These are phyloP conservation scores for Elaeis oleifera DNA, from an alignment of 202 grass and related monocot species.

Conservation along the genomic window DNA sequence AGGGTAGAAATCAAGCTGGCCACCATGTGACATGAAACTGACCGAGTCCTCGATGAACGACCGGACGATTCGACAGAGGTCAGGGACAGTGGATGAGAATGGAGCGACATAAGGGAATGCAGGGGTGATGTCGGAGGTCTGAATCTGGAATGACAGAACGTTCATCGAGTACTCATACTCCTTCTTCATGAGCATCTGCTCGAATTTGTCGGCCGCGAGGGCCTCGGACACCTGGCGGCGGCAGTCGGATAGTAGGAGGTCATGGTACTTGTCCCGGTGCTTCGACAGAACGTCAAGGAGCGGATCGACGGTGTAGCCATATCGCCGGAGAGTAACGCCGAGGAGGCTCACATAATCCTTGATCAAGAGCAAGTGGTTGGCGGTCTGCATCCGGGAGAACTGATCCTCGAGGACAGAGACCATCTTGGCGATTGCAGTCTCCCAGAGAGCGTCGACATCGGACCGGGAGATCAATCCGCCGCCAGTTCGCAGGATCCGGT, in stretches of 20 bases:
- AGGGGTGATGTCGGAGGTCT: constrained; percentile 87
- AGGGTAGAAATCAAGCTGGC: constrained; percentile 71
- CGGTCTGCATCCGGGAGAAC: constrained; percentile 93
- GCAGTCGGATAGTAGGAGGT: constrained; percentile 88
- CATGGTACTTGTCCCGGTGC: constrained; percentile 94
- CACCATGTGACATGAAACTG: constrained; percentile 93
- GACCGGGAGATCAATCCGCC: constrained; percentile 66
- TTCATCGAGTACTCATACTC: constrained; percentile 99
- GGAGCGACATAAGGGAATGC: constrained; percentile 91
- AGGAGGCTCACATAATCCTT: constrained; percentile 91
- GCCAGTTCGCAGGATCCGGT: constrained; percentile 77
- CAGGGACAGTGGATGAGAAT: constrained; percentile 82
- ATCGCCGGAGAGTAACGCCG: constrained; percentile 74
- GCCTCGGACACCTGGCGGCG: constrained; percentile 84
- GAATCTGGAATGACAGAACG: constrained; percentile 90
- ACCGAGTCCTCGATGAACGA: constrained; percentile 96
- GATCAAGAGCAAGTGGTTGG: constrained; percentile 91
- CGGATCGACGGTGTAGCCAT: constrained; percentile 84
- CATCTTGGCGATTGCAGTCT: constrained; percentile 84
- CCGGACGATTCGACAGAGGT: constrained; percentile 86
- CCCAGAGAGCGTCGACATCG: constrained; percentile 90
- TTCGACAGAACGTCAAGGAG: constrained; percentile 78
- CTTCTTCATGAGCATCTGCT: constrained; percentile 99
- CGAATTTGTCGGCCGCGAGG: constrained; percentile 77
- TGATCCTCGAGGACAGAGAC: constrained; percentile 87